Evolutionary conservation across 192 early-diverging fungal genomes (phyloP), one percentile per base, ranked within the genome.

Genomic region (Coemansia aciculifera): DNA sequence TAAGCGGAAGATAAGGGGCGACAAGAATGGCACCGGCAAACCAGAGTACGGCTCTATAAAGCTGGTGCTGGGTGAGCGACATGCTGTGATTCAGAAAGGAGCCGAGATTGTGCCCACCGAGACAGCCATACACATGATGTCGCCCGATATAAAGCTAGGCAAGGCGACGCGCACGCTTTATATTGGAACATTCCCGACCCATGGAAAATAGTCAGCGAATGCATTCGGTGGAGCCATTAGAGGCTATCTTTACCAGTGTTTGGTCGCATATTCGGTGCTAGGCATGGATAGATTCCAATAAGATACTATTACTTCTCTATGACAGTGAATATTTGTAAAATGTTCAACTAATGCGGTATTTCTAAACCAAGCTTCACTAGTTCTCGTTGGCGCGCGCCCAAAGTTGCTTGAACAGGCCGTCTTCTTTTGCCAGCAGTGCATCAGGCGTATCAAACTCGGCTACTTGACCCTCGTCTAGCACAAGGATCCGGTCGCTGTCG

Each of bases 401-500:
- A 11, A 60, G 59, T 10, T 24, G 19, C 59, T n/a, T 46, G 29
- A 74, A 74, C 43, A 74, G 19, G 5, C 73, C 44, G 37, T 42
- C 27, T 3, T 68, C 49, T 6, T 64, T 69, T 38, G 68, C 78
- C 63, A 91, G 66, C 42, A 94, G 63, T 27, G 80, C 82, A 27
- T 77, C 51, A 1, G 93, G 93, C 23, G 87, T 79, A 29, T 90
- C 92, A 51, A 84, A 88, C 67, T 95, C 94, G 6, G 85, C 86
- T 19, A 93, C 80, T 15, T 75, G 65, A 17, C 93, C 93, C 23
- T 77, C 74, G 48, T 93, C 91, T 19, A 96, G 71, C 0, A 96
- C 92, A 36, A 95, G 61, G 32, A 96, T 89, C 17, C 85, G 79
- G 67, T 91, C 89, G 64, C 86, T 87, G 62, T 90, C 90, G 67